Evolutionary conservation across 768 basidiomycete genomes (phyloP).

Genomic region (Leccinum longicurvipes): DNA sequence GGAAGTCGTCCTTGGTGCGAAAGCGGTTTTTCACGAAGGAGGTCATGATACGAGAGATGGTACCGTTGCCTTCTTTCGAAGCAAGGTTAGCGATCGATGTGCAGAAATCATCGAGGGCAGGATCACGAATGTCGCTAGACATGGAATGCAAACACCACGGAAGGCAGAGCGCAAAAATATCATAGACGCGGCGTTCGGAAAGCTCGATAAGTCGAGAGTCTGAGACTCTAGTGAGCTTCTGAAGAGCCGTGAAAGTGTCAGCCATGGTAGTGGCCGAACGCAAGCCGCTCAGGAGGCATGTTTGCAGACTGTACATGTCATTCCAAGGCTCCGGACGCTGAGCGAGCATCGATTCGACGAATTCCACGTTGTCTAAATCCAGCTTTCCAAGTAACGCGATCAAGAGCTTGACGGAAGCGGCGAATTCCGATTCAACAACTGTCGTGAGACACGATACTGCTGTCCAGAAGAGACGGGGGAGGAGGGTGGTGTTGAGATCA

Average conservation of each 20-base stretch:
- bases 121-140: conserved; percentile 57
- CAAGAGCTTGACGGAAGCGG: conserved; percentile 61
- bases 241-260: conserved; percentile 66
- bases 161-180: conserved; percentile 76
- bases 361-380: conserved; percentile 66
- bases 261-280: conserved; percentile 71
- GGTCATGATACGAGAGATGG: conserved; percentile 83
- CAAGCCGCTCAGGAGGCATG: conserved; percentile 69
- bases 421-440: conserved; percentile 77
- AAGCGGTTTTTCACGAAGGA: conserved; percentile 87
- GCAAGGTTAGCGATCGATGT: conserved; percentile 71
- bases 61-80: conserved; percentile 64
- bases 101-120: conserved; percentile 65
- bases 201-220: conserved; percentile 69
- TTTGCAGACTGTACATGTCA: conserved; percentile 61
- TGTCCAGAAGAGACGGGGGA: conserved; percentile 89
- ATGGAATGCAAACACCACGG: conserved; percentile 88
- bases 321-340: conserved; percentile 73
- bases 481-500: conserved; percentile 56
- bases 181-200: conserved; percentile 69
- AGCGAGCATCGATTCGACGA: conserved; percentile 63
- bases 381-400: conserved; percentile 62
- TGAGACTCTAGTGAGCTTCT: conserved; percentile 55
- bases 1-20: conserved; percentile 89
- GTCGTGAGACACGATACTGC: conserved; percentile 78